Evolutionary conservation across 2,329 filamentous ascomycete genomes (phyloP).

Genomic region (Venturia pyrina): DNA sequence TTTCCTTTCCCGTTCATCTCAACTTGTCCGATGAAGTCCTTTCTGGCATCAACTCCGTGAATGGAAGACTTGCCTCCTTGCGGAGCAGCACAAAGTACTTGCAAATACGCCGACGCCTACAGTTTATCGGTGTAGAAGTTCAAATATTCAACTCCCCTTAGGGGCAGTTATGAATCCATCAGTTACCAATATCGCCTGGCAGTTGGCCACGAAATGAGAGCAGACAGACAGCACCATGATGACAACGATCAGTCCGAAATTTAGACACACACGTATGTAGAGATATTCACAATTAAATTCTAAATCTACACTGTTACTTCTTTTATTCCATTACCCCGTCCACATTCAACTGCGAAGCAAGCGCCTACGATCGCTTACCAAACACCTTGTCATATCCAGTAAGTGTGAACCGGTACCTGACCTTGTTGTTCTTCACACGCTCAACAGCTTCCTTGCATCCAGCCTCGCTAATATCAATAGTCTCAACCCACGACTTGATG

Average conservation of each 20-base stretch:
- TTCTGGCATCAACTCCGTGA: no score
- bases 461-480: constrained; percentile 61
- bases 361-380: constrained; percentile 32
- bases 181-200: no score
- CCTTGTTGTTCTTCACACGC: constrained; percentile 55
- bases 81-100: no score
- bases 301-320: background rate
- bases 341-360: background rate
- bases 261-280: no score
- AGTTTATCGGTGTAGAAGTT: no score
- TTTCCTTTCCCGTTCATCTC: background rate
- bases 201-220: no score
- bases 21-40: background rate
- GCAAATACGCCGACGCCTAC: no score
- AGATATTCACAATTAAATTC: background rate
- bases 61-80: no score
- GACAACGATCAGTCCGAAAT: no score
- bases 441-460: constrained; percentile 61
- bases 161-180: no score
- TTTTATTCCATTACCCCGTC: background rate
- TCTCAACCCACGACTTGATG: constrained; percentile 47
- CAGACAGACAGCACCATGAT: background rate
- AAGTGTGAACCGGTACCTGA: constrained; percentile 63
- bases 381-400: constrained; percentile 59
- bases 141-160: no score